phyloP scores from a whole-genome alignment of 2,329 filamentous ascomycete species.

The Stachybotrys chartarum region DNA sequence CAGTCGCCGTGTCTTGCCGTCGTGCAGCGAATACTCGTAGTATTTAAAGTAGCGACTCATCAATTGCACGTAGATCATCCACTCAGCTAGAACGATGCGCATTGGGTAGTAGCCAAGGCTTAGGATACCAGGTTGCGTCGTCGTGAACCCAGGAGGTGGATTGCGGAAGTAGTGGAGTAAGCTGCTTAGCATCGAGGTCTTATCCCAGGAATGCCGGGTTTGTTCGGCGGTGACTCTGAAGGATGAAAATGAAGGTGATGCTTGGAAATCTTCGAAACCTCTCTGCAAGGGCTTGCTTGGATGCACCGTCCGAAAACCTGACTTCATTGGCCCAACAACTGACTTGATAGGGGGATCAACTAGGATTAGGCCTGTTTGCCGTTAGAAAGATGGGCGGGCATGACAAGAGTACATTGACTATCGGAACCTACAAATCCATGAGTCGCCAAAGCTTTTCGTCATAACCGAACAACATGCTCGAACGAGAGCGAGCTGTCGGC shows the following conservation, averaged over 20 bases:
- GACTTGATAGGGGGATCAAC: constrained; percentile 1
- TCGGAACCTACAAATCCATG: neutral
- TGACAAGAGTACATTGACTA: neutral
- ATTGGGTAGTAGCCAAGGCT: constrained; percentile 9
- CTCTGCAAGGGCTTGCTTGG: neutral
- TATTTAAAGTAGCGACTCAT: constrained; percentile 10
- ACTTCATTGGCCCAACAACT: neutral
- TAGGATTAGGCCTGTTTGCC: neutral
- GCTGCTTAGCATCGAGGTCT: constrained; percentile 1
- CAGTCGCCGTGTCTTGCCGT: constrained; percentile 4
- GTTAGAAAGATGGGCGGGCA: neutral
- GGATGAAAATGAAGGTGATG: constrained; percentile 1
- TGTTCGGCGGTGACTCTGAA: neutral
- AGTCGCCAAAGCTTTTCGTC: neutral
- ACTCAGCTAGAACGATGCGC: constrained; percentile 10
- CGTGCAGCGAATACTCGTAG: constrained; percentile 10
- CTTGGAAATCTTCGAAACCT: constrained; percentile 2
- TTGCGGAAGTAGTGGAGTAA: constrained; percentile 3
- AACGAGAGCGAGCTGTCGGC: constrained; percentile 2
- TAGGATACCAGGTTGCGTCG: constrained; percentile 3
- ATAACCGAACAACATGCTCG: constrained; percentile 3
- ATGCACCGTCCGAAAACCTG: neutral
- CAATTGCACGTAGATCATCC: constrained; percentile 10
- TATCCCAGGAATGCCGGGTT: neutral
- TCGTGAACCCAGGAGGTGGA: neutral